phyloP scores from a whole-genome alignment of 352 stramenopile species.

The Phytopythium kandeliae region DNA sequence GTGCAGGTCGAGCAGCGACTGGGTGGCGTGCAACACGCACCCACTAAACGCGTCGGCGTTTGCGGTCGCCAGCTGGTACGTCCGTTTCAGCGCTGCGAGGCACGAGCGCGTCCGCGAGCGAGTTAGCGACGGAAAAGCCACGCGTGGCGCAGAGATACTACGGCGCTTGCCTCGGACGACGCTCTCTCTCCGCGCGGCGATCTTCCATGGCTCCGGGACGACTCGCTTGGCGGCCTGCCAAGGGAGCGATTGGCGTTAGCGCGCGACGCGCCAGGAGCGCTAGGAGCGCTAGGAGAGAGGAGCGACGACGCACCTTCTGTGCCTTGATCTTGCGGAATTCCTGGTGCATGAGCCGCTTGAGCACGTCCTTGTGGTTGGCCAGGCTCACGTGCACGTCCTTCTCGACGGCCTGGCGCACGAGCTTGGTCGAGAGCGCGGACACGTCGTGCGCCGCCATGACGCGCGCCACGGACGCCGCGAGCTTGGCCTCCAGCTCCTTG shows the following conservation, averaged over 20 bases:
- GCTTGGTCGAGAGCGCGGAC: slow-evolving; percentile 63
- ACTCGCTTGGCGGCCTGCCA: slow-evolving; percentile 48
- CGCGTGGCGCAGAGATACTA: not conserved
- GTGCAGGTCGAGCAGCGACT: slow-evolving; percentile 62
- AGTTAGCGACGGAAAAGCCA: not conserved
- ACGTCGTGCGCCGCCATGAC: slow-evolving; percentile 67
- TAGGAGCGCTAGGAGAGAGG: not conserved
- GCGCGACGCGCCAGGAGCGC: not conserved
- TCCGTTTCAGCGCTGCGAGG: slow-evolving; percentile 18
- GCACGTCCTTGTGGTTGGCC: slow-evolving; percentile 83
- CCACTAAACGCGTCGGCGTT: slow-evolving; percentile 13
- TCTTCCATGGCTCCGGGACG: slow-evolving; percentile 59
- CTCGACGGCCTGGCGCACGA: slow-evolving; percentile 81
- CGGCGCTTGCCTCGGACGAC: slow-evolving; percentile 29
- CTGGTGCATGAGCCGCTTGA: slow-evolving; percentile 86
- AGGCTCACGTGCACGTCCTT: slow-evolving; percentile 84
- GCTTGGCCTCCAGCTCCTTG: slow-evolving; percentile 78
- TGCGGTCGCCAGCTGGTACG: slow-evolving; percentile 30
- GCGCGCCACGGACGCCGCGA: slow-evolving; percentile 55
- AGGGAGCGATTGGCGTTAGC: too few species aligned
- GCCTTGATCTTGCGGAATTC: slow-evolving; percentile 75
- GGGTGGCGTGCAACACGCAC: slow-evolving; percentile 50
- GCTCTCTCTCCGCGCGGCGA: slow-evolving; percentile 27
- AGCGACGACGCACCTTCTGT: slow-evolving; percentile 30
- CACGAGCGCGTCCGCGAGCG: too few species aligned